Percentiles rank a stretch among this genome's conserved stretches.
Evolutionary conservation across 2,329 filamentous ascomycete species (phyloP).

Genomic region (Scleromitrula shiraiana): DNA sequence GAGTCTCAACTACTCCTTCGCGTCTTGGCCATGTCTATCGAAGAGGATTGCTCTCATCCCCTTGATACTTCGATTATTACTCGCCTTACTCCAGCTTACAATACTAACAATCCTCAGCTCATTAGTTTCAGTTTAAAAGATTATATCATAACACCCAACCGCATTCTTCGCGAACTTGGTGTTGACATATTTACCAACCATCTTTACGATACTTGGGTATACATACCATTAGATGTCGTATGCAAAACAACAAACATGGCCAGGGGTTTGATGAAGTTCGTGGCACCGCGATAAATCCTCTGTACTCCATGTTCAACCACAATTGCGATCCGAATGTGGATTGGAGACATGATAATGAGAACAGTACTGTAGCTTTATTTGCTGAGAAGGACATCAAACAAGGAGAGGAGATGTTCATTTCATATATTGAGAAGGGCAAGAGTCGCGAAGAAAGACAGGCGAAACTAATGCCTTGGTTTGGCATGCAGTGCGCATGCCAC

Average conservation of each 20-base stretch:
- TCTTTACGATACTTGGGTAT: slow-evolving; percentile 28
- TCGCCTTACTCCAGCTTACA: slow-evolving; percentile 26
- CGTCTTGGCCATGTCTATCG: slow-evolving; percentile 24
- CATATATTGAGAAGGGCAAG: slow-evolving; percentile 18
- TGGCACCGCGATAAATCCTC: slow-evolving; percentile 25
- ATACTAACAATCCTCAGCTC: slow-evolving; percentile 20
- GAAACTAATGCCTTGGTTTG: slow-evolving; percentile 13
- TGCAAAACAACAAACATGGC: slow-evolving; percentile 31
- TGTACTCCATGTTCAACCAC: slow-evolving; percentile 30
- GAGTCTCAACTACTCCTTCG: slow-evolving; percentile 27
- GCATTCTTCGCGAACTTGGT: slow-evolving; percentile 25
- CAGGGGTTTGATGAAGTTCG: slow-evolving; percentile 20
- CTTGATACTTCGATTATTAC: slow-evolving; percentile 25
- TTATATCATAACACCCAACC: slow-evolving; percentile 24
- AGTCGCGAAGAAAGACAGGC: slow-evolving; percentile 5
- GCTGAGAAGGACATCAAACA: slow-evolving; percentile 17
- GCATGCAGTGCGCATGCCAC: slow-evolving; percentile 9
- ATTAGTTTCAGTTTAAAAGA: slow-evolving; percentile 28
- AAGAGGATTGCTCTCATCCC: slow-evolving; percentile 21
- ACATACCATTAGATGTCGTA: slow-evolving; percentile 27
- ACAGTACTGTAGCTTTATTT: slow-evolving; percentile 23
- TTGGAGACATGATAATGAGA: slow-evolving; percentile 22
- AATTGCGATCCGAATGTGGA: slow-evolving; percentile 29
- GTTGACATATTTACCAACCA: slow-evolving; percentile 25
- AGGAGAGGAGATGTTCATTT: slow-evolving; percentile 23